Evolutionary conservation across 306 rosid species (phyloP), one percentile per base, ranked within the genome.

Genomic region (Acacia melanoxylon): DNA sequence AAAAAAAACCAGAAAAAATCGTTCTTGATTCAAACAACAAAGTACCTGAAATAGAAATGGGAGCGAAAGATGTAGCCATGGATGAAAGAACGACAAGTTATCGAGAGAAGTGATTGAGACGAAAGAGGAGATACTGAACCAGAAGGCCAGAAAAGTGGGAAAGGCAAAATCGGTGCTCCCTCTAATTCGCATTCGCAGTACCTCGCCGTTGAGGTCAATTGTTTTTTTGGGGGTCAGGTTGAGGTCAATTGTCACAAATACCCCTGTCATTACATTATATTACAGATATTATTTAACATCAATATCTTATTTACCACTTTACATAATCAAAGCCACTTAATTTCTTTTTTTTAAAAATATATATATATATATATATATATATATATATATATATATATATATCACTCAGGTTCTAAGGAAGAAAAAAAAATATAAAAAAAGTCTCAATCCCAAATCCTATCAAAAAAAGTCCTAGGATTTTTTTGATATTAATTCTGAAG

Each of bases 51-150:
- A 88, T 70, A 3, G 84, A 76, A 66, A 84, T 62, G 19, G 94
- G 92, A 45, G 94, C 77, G 33, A 86, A 86, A 73, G 73, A 87
- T 86, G 92, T 76, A 35, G 98, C 97, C 97, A 92, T 94, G 79
- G 59, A 74, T 45, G 81, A 48, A 70, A 24, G 35, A 11, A 41
- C 4, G 63, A 56, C 9, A 12, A 35, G 48, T 35, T 37, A 35
- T 8, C 49, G 24, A 40, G 49, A 13, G 33, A 22, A 44, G 8
- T 40, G 51, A 69, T n/a, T 9, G 49, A n/a, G 49, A 33, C 16
- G 73, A 69, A 5, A n/a, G 51, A 8, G 14, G 63, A 83, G 71
- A 72, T 22, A 4, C 33, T 37, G 41, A 37, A 37, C 0, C 41
- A 6, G 8, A 6, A 37, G 41, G 8, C 41, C 41, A 37, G 41